Conservation (phyloP, 305 asterid species). For the Striga hermonthica region DNA sequence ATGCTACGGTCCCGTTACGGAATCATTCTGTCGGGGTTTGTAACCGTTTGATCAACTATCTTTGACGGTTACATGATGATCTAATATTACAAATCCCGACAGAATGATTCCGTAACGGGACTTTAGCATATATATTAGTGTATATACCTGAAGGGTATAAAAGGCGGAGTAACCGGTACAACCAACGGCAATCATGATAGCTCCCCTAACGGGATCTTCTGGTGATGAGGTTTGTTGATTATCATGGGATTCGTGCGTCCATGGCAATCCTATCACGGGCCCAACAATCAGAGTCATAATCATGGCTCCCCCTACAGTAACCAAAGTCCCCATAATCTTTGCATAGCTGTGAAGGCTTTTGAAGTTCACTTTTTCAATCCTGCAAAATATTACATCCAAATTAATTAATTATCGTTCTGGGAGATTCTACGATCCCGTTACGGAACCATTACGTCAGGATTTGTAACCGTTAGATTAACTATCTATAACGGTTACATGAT, state of each 20-base stretch:
- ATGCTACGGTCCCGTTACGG: too few species aligned
- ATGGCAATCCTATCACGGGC: conserved; percentile 44
- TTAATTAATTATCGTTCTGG: too few species aligned
- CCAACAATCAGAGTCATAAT: conserved; percentile 52
- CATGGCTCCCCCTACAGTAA: conserved; percentile 57
- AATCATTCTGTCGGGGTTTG: too few species aligned
- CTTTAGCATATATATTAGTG: too few species aligned
- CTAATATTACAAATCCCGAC: too few species aligned
- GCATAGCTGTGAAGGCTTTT: conserved; percentile 51
- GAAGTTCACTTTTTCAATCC: conserved; percentile 47
- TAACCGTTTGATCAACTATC: too few species aligned
- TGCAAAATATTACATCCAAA: neutral
- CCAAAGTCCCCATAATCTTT: conserved; percentile 44
- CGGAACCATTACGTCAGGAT: too few species aligned
- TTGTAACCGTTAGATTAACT: too few species aligned
- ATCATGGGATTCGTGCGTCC: conserved; percentile 44
- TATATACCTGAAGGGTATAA: conserved; percentile 57
- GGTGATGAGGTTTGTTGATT: conserved; percentile 32
- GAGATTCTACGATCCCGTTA: too few species aligned
- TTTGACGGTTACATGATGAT: too few species aligned
- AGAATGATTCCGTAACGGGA: too few species aligned
- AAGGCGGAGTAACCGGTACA: conserved; percentile 64
- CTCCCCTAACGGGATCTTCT: conserved; percentile 59
- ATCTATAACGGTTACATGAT: too few species aligned
- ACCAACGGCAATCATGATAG: conserved; percentile 57